Conservation (phyloP, 331 rosid species). For the Prunus yedoensis region DNA sequence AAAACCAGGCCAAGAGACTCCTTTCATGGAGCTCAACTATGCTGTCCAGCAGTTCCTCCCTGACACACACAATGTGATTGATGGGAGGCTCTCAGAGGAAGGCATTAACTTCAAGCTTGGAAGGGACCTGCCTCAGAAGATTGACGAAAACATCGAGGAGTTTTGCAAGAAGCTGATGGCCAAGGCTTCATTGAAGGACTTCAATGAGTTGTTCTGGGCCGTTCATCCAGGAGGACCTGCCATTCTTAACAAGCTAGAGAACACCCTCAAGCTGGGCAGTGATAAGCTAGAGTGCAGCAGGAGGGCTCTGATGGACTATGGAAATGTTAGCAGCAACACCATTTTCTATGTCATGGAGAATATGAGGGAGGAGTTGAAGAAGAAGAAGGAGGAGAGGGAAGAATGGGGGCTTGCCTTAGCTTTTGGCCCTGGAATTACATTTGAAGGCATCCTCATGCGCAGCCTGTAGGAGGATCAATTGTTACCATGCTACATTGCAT, state of each 20-base stretch:
- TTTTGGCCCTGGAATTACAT: conserved; percentile 95
- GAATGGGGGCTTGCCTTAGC: conserved; percentile 98
- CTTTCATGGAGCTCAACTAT: conserved; percentile 77
- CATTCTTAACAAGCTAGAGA: conserved; percentile 73
- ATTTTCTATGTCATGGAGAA: conserved; percentile 83
- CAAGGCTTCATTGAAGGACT: conserved; percentile 39
- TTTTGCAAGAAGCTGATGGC: conserved; percentile 73
- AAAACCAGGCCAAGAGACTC: conserved; percentile 40
- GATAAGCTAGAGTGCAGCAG: conserved; percentile 80
- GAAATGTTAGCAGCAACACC: conserved; percentile 93
- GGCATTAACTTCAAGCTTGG: conserved; percentile 92
- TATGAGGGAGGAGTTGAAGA: conserved; percentile 66
- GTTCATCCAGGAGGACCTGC: conserved; percentile 98
- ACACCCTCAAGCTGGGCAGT: conserved; percentile 41
- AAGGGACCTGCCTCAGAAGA: conserved; percentile 83
- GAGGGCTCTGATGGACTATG: conserved; percentile 82
- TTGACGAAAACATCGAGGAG: conserved; percentile 81
- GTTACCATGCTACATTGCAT: too few relatives aligned
- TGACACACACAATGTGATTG: conserved; percentile 66
- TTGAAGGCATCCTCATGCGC: conserved; percentile 92
- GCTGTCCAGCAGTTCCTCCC: conserved; percentile 85
- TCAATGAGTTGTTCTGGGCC: conserved; percentile 85
- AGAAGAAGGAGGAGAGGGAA: conserved; percentile 46
- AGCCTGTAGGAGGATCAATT: conserved; percentile 40
- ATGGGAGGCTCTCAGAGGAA: conserved; percentile 76